phyloP scores from a whole-genome alignment of 768 basidiomycete genomes.

The Lactarius trivialis region DNA sequence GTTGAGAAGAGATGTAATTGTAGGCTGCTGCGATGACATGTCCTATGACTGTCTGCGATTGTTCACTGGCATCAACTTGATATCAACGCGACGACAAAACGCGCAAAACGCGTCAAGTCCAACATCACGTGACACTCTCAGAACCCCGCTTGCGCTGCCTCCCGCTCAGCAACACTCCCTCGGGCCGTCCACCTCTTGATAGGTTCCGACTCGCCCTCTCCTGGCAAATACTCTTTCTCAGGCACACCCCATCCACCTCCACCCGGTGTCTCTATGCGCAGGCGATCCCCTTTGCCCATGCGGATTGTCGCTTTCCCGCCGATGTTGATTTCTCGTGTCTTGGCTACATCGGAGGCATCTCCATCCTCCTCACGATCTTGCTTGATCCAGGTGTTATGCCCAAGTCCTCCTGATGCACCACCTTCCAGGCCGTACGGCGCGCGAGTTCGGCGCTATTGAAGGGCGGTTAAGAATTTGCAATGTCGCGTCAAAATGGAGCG shows the following conservation, averaged over 20 bases:
- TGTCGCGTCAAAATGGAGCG: neutral
- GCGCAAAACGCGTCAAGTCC: conserved; percentile 7
- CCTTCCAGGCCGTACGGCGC: conserved; percentile 85
- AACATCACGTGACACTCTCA: conserved; percentile 28
- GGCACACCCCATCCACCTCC: conserved; percentile 85
- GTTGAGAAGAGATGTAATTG: conserved; percentile 61
- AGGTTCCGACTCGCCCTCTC: conserved; percentile 32
- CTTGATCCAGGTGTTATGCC: conserved; percentile 87
- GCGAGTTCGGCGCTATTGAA: conserved; percentile 65
- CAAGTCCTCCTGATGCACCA: conserved; percentile 62
- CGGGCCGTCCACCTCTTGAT: conserved; percentile 57
- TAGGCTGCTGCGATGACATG: conserved; percentile 18
- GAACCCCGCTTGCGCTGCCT: conserved; percentile 51
- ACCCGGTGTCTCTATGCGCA: conserved; percentile 84
- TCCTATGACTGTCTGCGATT: neutral
- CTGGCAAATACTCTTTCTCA: conserved; percentile 14
- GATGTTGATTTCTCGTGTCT: conserved; percentile 68
- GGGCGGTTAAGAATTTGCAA: neutral
- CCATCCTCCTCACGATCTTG: conserved; percentile 57
- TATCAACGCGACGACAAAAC: neutral
- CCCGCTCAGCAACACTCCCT: conserved; percentile 60
- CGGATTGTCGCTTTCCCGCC: conserved; percentile 82
- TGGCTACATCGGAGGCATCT: conserved; percentile 43
- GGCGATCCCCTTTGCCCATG: conserved; percentile 82
- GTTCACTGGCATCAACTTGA: neutral